Evolutionary conservation across 257 asterid species (phyloP).

Genomic region (Nicotiana benthamiana): DNA sequence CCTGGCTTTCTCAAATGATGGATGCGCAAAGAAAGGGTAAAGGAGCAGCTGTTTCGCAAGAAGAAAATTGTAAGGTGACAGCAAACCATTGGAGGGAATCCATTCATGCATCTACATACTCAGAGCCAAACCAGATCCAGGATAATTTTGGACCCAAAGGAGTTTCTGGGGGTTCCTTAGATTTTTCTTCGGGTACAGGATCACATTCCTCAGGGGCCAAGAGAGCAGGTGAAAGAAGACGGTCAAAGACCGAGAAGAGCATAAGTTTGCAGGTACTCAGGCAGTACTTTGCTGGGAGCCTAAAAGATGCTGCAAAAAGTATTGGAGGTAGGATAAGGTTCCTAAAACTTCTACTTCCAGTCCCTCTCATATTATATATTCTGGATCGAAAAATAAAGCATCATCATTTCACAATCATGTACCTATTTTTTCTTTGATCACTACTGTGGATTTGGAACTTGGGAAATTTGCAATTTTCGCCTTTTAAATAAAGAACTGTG

Average conservation of each 20-base stretch:
- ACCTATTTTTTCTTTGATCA: neutral
- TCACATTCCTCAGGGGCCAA: constrained; percentile 27
- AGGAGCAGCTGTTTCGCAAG: constrained; percentile 33
- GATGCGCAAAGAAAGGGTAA: constrained; percentile 43
- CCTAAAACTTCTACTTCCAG: too few species aligned
- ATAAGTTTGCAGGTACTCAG: constrained; percentile 65
- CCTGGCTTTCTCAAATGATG: constrained; percentile 37
- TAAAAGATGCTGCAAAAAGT: constrained; percentile 75
- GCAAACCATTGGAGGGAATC: constrained; percentile 27
- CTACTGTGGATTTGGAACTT: neutral
- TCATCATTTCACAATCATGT: neutral
- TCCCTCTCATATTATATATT: too few species aligned
- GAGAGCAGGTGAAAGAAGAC: constrained; percentile 37
- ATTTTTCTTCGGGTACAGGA: constrained; percentile 28
- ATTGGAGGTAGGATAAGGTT: constrained; percentile 58
- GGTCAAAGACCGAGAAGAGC: constrained; percentile 55
- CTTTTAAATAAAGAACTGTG: neutral
- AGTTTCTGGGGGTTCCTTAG: constrained; percentile 24
- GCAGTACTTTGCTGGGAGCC: constrained; percentile 72
- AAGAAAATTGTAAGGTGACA: constrained; percentile 42
- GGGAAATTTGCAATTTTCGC: neutral
- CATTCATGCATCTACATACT: constrained; percentile 11
- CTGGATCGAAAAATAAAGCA: too few species aligned
- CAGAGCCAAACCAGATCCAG: constrained; percentile 26
- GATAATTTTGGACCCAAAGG: constrained; percentile 30